Evolutionary conservation across 805 yeast genomes (phyloP).

Genomic region (Jamesozyma gamospora): DNA sequence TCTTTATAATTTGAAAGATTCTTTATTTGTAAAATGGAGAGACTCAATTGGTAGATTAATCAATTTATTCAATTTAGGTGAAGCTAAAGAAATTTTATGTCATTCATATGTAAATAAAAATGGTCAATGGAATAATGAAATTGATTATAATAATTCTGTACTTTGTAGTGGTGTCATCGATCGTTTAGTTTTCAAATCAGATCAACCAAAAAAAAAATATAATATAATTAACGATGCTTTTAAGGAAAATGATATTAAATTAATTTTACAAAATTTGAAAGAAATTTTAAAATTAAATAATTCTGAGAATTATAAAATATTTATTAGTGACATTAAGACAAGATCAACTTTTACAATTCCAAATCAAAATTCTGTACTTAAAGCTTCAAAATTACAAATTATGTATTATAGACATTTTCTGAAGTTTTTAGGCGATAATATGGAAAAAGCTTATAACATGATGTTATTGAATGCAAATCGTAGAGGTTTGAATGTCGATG

Average conservation of each 20-base stretch:
- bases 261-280: not conserved
- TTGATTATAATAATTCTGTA: too few species aligned
- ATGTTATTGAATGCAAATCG: slow-evolving; percentile 38
- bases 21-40: not conserved
- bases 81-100: slow-evolving; percentile 49
- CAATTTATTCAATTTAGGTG: slow-evolving; percentile 16
- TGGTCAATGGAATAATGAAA: too few species aligned
- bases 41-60: not conserved
- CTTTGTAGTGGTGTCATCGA: not conserved
- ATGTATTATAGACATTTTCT: slow-evolving; percentile 47
- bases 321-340: slow-evolving; percentile 54
- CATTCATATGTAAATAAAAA: slow-evolving; percentile 38
- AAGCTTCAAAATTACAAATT: slow-evolving; percentile 48
- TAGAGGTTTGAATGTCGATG: slow-evolving; percentile 40
- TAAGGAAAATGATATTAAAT: not conserved
- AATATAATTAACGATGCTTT: not conserved
- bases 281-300: not conserved
- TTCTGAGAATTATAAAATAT: slow-evolving; percentile 18
- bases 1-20: too few species aligned
- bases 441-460: slow-evolving; percentile 31
- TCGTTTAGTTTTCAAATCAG: slow-evolving; percentile 4
- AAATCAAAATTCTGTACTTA: slow-evolving; percentile 37
- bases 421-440: slow-evolving; percentile 27
- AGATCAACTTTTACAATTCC: slow-evolving; percentile 39
- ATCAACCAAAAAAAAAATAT: slow-evolving; percentile 2